Percentiles rank a stretch among this genome's conserved stretches.
Conservation (phyloP, 805 yeast species). For the Hagleromyces aurorensis region DNA sequence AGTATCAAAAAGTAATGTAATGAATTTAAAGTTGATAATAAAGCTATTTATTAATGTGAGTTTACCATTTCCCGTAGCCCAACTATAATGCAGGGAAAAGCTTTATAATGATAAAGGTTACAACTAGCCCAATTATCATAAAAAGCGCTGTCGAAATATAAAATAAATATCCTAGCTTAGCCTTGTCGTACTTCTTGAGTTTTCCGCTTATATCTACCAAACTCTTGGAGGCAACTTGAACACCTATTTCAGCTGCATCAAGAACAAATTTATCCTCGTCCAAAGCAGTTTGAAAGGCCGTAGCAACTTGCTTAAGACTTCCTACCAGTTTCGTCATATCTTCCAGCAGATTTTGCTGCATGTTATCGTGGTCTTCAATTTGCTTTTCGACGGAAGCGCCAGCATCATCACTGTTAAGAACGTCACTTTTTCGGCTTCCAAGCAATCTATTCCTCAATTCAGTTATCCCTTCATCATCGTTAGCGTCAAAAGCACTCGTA, state of each 20-base stretch:
- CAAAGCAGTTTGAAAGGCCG: constrained; percentile 34
- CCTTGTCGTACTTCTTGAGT: constrained; percentile 26
- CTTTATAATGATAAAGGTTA: constrained; percentile 32
- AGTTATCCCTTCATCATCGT: constrained; percentile 26
- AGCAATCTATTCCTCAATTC: constrained; percentile 31
- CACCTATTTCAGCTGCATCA: constrained; percentile 36
- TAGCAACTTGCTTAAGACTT: constrained; percentile 34
- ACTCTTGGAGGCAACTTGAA: constrained; percentile 33
- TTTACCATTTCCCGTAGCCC: not conserved
- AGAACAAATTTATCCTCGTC: constrained; percentile 33
- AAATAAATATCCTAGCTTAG: constrained; percentile 26
- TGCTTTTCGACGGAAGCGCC: constrained; percentile 28
- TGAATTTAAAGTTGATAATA: constrained; percentile 1
- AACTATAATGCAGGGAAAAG: constrained; percentile 34
- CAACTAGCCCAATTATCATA: constrained; percentile 28
- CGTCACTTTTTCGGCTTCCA: constrained; percentile 11
- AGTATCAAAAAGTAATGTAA: no score
- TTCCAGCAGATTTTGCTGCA: constrained; percentile 32
- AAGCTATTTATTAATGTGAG: not conserved
- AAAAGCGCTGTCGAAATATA: constrained; percentile 19
- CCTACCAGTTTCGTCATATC: constrained; percentile 34
- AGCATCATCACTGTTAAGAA: constrained; percentile 1
- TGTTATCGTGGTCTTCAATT: constrained; percentile 31
- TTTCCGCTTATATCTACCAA: constrained; percentile 28
- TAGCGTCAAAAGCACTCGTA: no score